Evolutionary conservation across 108 stramenopile species (phyloP).

Genomic region (Nitzschia sp.): DNA sequence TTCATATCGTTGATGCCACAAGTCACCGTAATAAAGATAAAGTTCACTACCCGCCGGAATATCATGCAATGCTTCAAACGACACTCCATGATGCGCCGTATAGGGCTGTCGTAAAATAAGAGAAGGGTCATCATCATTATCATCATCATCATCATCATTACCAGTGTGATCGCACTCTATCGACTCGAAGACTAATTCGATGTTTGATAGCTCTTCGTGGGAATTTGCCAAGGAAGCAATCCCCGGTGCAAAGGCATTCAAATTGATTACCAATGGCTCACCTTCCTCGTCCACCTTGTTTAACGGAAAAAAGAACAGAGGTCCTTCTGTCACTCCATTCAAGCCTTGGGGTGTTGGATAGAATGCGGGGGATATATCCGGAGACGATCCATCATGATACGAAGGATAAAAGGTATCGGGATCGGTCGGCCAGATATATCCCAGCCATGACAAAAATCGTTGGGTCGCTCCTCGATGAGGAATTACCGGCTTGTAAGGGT

Average conservation of each 20-base stretch:
- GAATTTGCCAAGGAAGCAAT: slow-evolving; percentile 42
- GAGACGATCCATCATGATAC: not conserved
- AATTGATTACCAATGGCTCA: not conserved
- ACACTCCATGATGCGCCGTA: slow-evolving; percentile 2
- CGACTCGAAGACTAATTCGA: not conserved
- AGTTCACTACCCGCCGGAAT: slow-evolving; percentile 54
- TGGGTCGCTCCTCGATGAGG: not conserved
- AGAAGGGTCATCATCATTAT: not conserved
- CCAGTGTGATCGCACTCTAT: not conserved
- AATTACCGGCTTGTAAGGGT: not conserved
- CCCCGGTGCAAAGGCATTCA: slow-evolving; percentile 41
- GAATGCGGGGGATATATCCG: not conserved
- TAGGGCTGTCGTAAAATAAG: not conserved
- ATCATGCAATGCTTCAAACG: slow-evolving; percentile 8
- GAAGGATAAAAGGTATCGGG: not conserved
- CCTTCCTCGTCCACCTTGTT: not conserved
- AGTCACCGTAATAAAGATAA: slow-evolving; percentile 31
- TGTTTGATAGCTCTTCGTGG: slow-evolving; percentile 29
- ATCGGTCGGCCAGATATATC: slow-evolving; percentile 11
- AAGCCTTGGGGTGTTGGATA: not conserved
- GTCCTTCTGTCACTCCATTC: not conserved
- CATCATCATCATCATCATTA: slow-evolving; percentile 16
- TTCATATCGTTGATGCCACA: slow-evolving; percentile 17
- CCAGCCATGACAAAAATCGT: slow-evolving; percentile 20
- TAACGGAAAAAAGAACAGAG: not conserved